These are phyloP conservation scores for Lipomyces mesembrius DNA, from an alignment of 805 yeast genomes.

Conservation along the genomic window DNA sequence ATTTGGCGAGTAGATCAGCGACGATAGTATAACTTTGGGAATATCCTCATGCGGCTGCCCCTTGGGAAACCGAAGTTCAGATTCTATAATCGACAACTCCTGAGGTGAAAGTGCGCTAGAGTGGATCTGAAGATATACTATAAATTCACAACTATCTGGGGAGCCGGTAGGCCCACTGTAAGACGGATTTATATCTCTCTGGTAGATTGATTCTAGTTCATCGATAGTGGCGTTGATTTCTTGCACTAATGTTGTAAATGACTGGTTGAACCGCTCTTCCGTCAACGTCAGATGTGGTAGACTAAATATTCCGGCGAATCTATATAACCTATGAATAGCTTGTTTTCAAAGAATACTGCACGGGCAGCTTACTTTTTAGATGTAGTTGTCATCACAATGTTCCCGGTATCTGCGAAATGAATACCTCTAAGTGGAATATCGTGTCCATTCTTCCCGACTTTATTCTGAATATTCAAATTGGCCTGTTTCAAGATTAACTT, in stretches of 20 bases:
- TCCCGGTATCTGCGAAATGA: slow-evolving; percentile 46
- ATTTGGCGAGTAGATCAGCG: slow-evolving; percentile 82
- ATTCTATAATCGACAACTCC: slow-evolving; percentile 67
- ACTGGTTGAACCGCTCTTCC: slow-evolving; percentile 68
- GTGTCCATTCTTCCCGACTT: slow-evolving; percentile 37
- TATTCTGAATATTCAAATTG: slow-evolving; percentile 32
- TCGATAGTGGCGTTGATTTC: slow-evolving; percentile 53
- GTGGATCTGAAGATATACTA: slow-evolving; percentile 68
- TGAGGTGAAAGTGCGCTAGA: slow-evolving; percentile 59
- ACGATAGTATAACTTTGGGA: slow-evolving; percentile 63
- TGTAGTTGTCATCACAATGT: slow-evolving; percentile 41
- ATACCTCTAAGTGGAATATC: slow-evolving; percentile 45
- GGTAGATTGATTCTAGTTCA: slow-evolving; percentile 51
- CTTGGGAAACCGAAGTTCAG: slow-evolving; percentile 71
- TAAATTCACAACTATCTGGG: slow-evolving; percentile 62
- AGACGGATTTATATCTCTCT: slow-evolving; percentile 34
- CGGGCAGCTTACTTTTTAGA: slow-evolving; percentile 43
- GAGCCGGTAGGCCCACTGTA: slow-evolving; percentile 46
- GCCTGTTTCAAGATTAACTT: slow-evolving; percentile 14
- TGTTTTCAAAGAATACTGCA: not conserved
- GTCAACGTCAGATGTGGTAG: slow-evolving; percentile 53
- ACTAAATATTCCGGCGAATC: slow-evolving; percentile 41
- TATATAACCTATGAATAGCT: not conserved
- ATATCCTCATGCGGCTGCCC: slow-evolving; percentile 72
- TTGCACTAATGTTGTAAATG: slow-evolving; percentile 63